Conservation (phyloP, 331 rosid species). For the Prunus yedoensis region DNA sequence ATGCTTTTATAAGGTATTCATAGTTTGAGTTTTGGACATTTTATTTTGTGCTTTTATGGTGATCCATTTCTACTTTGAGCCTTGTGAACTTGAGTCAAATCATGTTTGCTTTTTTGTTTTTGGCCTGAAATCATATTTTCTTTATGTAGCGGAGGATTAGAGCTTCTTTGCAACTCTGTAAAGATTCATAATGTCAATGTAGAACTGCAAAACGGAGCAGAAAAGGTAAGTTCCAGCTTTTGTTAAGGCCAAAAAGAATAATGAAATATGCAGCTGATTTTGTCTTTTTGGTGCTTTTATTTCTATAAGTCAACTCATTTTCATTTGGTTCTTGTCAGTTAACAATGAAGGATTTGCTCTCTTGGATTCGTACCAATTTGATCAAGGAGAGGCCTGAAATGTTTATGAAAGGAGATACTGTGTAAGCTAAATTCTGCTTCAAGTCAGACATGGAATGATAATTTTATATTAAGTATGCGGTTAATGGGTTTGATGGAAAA, state of each 20-base stretch:
- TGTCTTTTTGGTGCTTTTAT: background rate
- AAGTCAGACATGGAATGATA: background rate
- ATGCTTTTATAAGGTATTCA: background rate
- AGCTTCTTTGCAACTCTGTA: slow-evolving; percentile 87
- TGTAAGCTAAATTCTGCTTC: slow-evolving; percentile 53
- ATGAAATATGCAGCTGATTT: background rate
- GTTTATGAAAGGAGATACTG: slow-evolving; percentile 96
- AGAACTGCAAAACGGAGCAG: slow-evolving; percentile 51
- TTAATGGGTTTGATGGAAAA: background rate
- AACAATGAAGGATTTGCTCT: slow-evolving; percentile 76
- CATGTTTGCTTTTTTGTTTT: background rate
- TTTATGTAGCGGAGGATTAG: slow-evolving; percentile 78
- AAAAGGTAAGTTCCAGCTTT: slow-evolving; percentile 41
- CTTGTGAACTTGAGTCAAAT: slow-evolving; percentile 24
- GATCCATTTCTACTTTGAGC: slow-evolving; percentile 12
- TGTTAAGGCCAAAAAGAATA: background rate
- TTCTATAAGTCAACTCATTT: slow-evolving; percentile 1
- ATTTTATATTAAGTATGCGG: background rate
- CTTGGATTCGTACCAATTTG: slow-evolving; percentile 80
- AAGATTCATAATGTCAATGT: slow-evolving; percentile 74
- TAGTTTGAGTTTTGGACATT: background rate
- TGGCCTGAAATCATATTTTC: background rate
- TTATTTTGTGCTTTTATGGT: background rate
- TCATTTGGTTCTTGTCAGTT: slow-evolving; percentile 47
- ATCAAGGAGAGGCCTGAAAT: slow-evolving; percentile 97